Base-by-base conservation (phyloP, 2,329 filamentous ascomycete species). In the Trichoderma lentiforme region DNA sequence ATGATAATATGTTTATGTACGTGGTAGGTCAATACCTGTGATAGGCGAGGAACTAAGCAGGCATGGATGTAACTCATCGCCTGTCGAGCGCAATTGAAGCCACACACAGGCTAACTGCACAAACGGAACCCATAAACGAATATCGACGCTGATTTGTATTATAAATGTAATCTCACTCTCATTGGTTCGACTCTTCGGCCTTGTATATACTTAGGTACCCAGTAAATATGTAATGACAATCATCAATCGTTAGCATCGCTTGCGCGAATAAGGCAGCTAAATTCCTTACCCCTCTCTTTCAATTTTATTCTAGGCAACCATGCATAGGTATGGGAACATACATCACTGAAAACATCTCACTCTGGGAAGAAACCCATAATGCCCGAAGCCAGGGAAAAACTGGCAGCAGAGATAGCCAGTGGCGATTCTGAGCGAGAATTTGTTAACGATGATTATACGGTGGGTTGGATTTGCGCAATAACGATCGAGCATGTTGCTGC, bases 391-490 rank as follows among this genome's bases (percentile, higher is more conserved):
- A 53, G 2, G 9, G 47, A 3, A 53, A 21, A 24, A 24, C 21
- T 24, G 11, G 21, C 21, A 4, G 47, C 21, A 14, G n/a, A 28
- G n/a, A 32, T 3, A 9, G 14, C 56, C 2, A 32, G 15, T 58
- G 7, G 28, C 28, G 56, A 58, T 32, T 18, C 26, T 58, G 4
- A 15, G n/a, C 15, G 28, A 58, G 15, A 32, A 32, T 30, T 32
- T n/a, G 28, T 30, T 12, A 62, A 36, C 14, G 60, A 63, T n/a
- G 56, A 73, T 28, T 82, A 80, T 62, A 77, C 76, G 2, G 74
- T 81, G 6, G 79, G 76, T 47, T 82, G 80, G 80, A 71, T 82
- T 6, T 78, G 78, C 65, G 79, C 79, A 1, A 73, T 82, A 7
- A 74, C 74, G 0, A 57, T 75, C 53, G 80, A 82, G 72, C 75